Conservation (phyloP, 2,329 filamentous ascomycete genomes). For the Leptographium lundbergii region DNA sequence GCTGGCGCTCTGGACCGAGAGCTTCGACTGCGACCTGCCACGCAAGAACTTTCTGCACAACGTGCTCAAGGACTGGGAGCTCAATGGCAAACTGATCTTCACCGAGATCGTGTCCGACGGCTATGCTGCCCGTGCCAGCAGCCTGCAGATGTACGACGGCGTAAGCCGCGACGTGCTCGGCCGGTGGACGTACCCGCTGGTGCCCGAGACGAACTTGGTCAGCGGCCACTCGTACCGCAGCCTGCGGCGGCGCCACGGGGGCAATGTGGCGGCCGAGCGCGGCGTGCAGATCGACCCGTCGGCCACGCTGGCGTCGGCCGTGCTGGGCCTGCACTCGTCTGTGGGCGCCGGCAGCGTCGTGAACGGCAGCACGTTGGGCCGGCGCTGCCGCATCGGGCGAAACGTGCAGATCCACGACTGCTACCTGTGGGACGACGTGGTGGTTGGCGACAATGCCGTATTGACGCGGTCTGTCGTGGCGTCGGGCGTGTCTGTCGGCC, state of each 20-base stretch:
- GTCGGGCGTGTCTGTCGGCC: constrained; percentile 57
- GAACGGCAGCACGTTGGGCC: constrained; percentile 66
- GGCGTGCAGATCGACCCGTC: constrained; percentile 62
- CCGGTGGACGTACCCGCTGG: constrained; percentile 78
- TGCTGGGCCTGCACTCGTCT: constrained; percentile 64
- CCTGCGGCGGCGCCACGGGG: constrained; percentile 34
- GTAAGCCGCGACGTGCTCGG: constrained; percentile 77
- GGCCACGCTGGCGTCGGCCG: constrained; percentile 56
- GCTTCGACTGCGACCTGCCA: constrained; percentile 72
- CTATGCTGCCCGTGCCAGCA: constrained; percentile 77
- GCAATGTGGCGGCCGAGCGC: constrained; percentile 58
- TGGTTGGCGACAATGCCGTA: constrained; percentile 60
- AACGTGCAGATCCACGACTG: constrained; percentile 69
- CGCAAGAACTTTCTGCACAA: constrained; percentile 67
- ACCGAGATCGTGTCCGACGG: constrained; percentile 67
- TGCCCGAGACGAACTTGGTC: constrained; percentile 78
- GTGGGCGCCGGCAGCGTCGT: constrained; percentile 63
- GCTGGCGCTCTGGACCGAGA: constrained; percentile 89
- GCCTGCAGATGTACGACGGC: constrained; percentile 79
- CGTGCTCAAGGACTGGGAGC: constrained; percentile 89
- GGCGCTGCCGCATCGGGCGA: constrained; percentile 73
- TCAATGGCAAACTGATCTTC: constrained; percentile 95
- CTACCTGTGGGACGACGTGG: constrained; percentile 78
- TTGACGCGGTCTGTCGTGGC: constrained; percentile 67
- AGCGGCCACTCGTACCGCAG: constrained; percentile 64